Conservation (phyloP, 192 early-diverging fungal species). For the Endogone sp. region DNA sequence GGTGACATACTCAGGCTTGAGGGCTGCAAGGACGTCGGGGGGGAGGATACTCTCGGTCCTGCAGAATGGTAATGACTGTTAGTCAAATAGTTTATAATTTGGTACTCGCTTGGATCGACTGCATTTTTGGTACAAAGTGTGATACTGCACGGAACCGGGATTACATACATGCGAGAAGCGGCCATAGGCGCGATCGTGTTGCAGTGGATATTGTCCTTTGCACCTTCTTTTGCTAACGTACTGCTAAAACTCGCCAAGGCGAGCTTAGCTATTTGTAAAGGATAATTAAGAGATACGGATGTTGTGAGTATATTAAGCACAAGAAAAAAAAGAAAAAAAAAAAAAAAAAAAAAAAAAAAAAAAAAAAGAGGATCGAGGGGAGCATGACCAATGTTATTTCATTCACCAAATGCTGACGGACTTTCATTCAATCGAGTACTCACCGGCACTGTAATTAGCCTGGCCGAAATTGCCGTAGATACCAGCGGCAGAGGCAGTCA, state of each 20-base stretch:
- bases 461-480: slow-evolving; percentile 99
- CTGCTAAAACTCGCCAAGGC: slow-evolving; percentile 88
- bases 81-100: slow-evolving; percentile 45
- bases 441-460: slow-evolving; percentile 78
- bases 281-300: slow-evolving; percentile 19
- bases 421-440: slow-evolving; percentile 1
- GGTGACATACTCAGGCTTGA: slow-evolving; percentile 97
- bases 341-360: too few relatives aligned
- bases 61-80: slow-evolving; percentile 56
- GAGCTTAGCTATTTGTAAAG: slow-evolving; percentile 76
- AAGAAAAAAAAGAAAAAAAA: slow-evolving; percentile 2
- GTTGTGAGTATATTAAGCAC: background rate
- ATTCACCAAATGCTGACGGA: background rate
- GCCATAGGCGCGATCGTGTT: slow-evolving; percentile 98
- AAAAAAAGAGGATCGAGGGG: background rate
- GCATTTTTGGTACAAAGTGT: background rate
- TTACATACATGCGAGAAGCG: slow-evolving; percentile 80
- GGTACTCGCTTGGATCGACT: background rate
- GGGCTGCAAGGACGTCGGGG: slow-evolving; percentile 87
- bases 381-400: background rate
- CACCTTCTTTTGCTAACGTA: slow-evolving; percentile 92
- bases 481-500: slow-evolving; percentile 94
- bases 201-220: slow-evolving; percentile 86
- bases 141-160: slow-evolving; percentile 2
- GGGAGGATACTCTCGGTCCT: slow-evolving; percentile 93